A percentile compares a stretch with the other conserved stretches of the same genome.
Conservation (phyloP, 208 protist genomes). For the Wallacemonas sp. region DNA sequence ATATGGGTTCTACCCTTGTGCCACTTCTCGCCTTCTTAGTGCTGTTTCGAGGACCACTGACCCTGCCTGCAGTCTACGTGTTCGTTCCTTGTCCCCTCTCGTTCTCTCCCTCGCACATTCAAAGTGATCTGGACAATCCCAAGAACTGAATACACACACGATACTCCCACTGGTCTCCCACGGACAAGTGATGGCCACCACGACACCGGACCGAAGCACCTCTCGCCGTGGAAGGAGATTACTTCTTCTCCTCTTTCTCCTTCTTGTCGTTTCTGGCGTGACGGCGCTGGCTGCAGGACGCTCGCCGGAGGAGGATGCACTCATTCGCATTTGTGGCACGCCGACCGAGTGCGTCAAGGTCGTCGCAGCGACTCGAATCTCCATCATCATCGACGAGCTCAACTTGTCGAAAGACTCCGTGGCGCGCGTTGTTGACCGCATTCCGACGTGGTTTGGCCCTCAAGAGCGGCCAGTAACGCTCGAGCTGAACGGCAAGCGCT, state of each 20-base stretch:
- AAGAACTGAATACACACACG: too few relatives aligned
- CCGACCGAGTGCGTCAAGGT: conserved; percentile 14
- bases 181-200: too few relatives aligned
- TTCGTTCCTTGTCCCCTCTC: too few relatives aligned
- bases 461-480: conserved; percentile 29
- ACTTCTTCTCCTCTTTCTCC: too few relatives aligned
- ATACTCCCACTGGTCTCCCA: too few relatives aligned
- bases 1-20: too few relatives aligned
- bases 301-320: neutral
- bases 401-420: conserved; percentile 34
- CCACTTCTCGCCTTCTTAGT: too few relatives aligned
- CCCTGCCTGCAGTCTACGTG: too few relatives aligned
- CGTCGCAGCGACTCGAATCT: conserved; percentile 5
- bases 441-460: conserved; percentile 40
- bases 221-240: neutral
- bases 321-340: conserved; percentile 9
- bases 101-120: too few relatives aligned
- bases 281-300: neutral
- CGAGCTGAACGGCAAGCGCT: conserved; percentile 22
- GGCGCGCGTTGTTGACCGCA: conserved; percentile 26
- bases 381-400: conserved; percentile 22
- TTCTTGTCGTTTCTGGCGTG: neutral
- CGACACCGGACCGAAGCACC: neutral
- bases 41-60: too few relatives aligned
- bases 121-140: too few relatives aligned